phyloP scores from a whole-genome alignment of 2,329 filamentous ascomycete species.

The Tolypocladium cylindrosporum region DNA sequence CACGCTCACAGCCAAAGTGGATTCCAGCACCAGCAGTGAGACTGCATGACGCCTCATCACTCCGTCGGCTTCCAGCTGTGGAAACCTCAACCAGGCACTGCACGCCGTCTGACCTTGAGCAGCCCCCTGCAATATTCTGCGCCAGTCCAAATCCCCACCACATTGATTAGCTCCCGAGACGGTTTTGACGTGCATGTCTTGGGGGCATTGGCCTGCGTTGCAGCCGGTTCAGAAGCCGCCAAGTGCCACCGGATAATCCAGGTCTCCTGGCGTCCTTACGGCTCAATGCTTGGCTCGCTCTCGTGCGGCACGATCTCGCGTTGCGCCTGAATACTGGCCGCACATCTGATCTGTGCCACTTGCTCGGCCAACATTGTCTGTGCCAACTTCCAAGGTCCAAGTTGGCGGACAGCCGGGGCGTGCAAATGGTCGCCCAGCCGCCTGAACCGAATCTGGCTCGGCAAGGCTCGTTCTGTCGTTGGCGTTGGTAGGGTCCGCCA shows the following conservation, averaged over 20 bases:
- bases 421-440: background rate
- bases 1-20: background rate
- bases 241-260: background rate
- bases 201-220: background rate
- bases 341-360: background rate
- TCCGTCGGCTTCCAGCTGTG: conserved; percentile 6
- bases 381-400: background rate
- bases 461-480: background rate
- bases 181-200: background rate
- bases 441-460: background rate
- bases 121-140: background rate
- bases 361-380: background rate
- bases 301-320: background rate
- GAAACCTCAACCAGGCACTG: background rate
- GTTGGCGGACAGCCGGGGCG: background rate
- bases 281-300: background rate
- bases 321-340: background rate
- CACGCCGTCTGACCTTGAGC: background rate
- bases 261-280: background rate
- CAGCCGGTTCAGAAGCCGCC: background rate
- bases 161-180: background rate
- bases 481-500: background rate
- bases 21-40: background rate
- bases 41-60: background rate
- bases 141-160: background rate